Base-by-base conservation (phyloP, 768 basidiomycete species). In the Ramaria sp. region DNA sequence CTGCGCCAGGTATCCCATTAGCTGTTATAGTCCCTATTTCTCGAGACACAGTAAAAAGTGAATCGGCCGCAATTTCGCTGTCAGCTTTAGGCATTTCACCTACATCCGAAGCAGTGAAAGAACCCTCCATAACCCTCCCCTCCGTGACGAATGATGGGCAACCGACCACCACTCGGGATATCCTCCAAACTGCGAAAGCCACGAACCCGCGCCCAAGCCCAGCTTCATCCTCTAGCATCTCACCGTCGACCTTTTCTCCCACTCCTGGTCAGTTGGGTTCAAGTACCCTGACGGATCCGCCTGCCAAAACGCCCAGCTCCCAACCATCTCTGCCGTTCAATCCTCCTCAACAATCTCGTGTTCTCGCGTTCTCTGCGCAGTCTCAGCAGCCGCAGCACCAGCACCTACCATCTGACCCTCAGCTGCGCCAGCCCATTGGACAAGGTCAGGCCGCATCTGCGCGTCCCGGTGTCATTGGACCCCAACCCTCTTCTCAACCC, bases 161-260 rank as follows among this genome's bases (percentile, higher is more conserved):
- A 8, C n/a, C 48, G 7, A 41, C 15, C 37, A 36, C 45, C 16
- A 49, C 32, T 18, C 81, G 86, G 57, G 71, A 74, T 55, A 75
- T 73, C 44, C 55, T 48, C 25, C 41, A 49, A 32, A 24, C 44
- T 3, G 37, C 37, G 12, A 39, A 50, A n/a, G 7, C 47, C 24
- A 30, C 41, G 6, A 15, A 12, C 20, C 9, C 22, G 16, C 47
- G 56, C 25, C 3, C 34, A 34, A 50, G 55, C n/a, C 47, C 44
- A n/a, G 57, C 53, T 1, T 37, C 28, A 3, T 36, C 48, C 24
- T 36, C 32, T 16, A 47, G 10, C 45, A 5, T 5, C 5, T 22
- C 22, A 27, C 45, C 45, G 16, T 27, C 38, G 34, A n/a, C 42
- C 2, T 20, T 43, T 18, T 43, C 51, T 3, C 36, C 28, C 3